Percentiles rank a stretch among this genome's conserved stretches.
phyloP scores from a whole-genome alignment of 495 filamentous ascomycete species.

The Aspergillus sparsus region DNA sequence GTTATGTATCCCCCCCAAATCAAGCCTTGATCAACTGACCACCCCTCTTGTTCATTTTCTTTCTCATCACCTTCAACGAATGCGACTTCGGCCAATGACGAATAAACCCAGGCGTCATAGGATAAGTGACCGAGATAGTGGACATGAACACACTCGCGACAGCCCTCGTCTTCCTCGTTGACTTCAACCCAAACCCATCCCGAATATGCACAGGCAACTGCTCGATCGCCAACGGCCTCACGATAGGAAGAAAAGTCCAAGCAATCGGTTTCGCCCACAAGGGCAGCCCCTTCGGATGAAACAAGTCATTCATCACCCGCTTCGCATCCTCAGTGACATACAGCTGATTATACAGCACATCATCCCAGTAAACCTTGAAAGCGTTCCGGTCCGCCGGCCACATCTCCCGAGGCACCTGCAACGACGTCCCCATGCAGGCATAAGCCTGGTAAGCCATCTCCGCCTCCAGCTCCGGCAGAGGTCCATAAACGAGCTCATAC shows the following conservation, averaged over 20 bases:
- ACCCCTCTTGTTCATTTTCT: constrained; percentile 5
- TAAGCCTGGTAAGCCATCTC: constrained; percentile 4
- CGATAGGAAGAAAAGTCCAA: not conserved
- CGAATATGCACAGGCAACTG: not conserved
- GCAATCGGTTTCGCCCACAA: constrained; percentile 17
- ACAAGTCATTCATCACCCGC: constrained; percentile 30
- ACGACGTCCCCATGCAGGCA: constrained; percentile 34
- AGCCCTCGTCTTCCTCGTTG: not conserved
- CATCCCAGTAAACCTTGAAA: constrained; percentile 45
- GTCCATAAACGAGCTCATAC: constrained; percentile 6
- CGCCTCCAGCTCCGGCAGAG: not conserved
- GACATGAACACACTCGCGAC: not conserved
- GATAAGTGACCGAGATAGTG: not conserved
- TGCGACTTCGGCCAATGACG: not conserved
- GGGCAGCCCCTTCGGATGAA: not conserved
- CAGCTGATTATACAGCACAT: constrained; percentile 18
- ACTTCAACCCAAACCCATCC: not conserved
- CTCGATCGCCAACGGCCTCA: not conserved
- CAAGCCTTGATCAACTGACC: constrained; percentile 2
- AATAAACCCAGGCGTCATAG: constrained; percentile 1
- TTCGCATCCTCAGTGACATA: constrained; percentile 33
- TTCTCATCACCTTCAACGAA: constrained; percentile 5
- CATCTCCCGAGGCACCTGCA: constrained; percentile 37
- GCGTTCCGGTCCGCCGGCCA: constrained; percentile 35
- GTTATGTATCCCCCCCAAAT: not conserved